These are phyloP conservation scores for Blastobotrys mokoenaii DNA, from an alignment of 805 yeast genomes.

Conservation along the genomic window DNA sequence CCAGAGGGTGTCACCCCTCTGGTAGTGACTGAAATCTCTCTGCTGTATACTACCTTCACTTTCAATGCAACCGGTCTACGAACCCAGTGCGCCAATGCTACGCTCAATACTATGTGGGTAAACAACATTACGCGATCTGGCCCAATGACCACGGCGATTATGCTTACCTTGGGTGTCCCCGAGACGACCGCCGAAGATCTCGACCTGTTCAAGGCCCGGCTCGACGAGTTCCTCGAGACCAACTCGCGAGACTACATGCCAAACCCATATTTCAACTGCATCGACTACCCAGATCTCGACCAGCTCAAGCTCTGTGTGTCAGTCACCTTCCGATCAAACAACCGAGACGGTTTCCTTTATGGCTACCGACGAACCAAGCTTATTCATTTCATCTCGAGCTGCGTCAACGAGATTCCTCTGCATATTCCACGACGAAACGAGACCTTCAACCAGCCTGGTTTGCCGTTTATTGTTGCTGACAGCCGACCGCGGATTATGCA, in stretches of 20 bases:
- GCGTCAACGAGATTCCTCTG: slow-evolving; percentile 28
- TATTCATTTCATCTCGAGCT: slow-evolving; percentile 23
- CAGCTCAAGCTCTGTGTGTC: slow-evolving; percentile 23
- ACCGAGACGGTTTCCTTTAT: slow-evolving; percentile 24
- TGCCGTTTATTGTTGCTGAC: slow-evolving; percentile 21
- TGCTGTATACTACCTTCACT: slow-evolving; percentile 30
- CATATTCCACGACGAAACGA: slow-evolving; percentile 30
- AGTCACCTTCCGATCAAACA: slow-evolving; percentile 26
- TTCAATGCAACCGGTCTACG: slow-evolving; percentile 21
- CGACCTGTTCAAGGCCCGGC: slow-evolving; percentile 22
- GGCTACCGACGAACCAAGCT: slow-evolving; percentile 26
- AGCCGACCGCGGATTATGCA: background rate
- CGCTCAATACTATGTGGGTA: slow-evolving; percentile 30
- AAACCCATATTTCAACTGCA: slow-evolving; percentile 25
- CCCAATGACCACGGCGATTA: slow-evolving; percentile 19
- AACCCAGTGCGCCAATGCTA: slow-evolving; percentile 31
- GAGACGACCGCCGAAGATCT: slow-evolving; percentile 30
- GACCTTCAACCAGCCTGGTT: slow-evolving; percentile 25
- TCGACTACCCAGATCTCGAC: slow-evolving; percentile 29
- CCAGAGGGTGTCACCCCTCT: slow-evolving; percentile 18
- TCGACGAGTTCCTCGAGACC: slow-evolving; percentile 24
- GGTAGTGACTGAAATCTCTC: slow-evolving; percentile 27
- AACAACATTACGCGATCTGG: slow-evolving; percentile 32
- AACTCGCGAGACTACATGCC: slow-evolving; percentile 31
- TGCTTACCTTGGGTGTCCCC: slow-evolving; percentile 28